Percentiles rank a stretch among this genome's conserved stretches.
These are phyloP conservation scores for Tranzscheliella williamsii DNA, from an alignment of 1,284 basidiomycete species.

Conservation along the genomic window DNA sequence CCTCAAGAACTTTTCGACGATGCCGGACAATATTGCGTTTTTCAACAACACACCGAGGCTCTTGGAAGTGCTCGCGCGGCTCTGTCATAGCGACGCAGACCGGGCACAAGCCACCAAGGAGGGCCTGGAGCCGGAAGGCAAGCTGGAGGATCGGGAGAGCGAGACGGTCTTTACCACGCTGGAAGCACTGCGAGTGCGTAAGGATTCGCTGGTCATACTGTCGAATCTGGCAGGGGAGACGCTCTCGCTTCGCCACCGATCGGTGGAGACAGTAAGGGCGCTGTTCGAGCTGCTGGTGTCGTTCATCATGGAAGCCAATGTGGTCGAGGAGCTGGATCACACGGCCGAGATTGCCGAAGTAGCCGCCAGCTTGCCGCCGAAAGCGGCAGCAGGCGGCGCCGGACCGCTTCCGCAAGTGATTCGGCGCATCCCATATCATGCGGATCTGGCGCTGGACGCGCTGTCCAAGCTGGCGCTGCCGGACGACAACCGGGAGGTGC, in stretches of 20 bases:
- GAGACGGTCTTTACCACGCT: conserved; percentile 50
- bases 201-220: conserved; percentile 76
- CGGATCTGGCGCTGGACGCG: conserved; percentile 79
- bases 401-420: conserved; percentile 10
- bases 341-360: conserved; percentile 56
- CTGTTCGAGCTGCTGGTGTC: conserved; percentile 74
- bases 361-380: conserved; percentile 14
- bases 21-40: conserved; percentile 73
- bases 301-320: conserved; percentile 73
- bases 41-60: conserved; percentile 72
- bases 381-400: not conserved
- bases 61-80: conserved; percentile 67
- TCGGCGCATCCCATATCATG: conserved; percentile 65
- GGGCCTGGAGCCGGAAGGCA: conserved; percentile 3
- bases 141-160: not conserved
- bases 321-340: conserved; percentile 70
- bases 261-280: conserved; percentile 65
- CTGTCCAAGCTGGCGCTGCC: conserved; percentile 75
- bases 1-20: conserved; percentile 79
- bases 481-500: conserved; percentile 78
- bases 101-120: conserved; percentile 7
- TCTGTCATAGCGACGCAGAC: conserved; percentile 58
- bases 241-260: conserved; percentile 63
- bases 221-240: conserved; percentile 69
- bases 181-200: conserved; percentile 71